Evolutionary conservation across 1,284 basidiomycete species (phyloP), one percentile per base, ranked within the genome.

Genomic region (Leccinum pseudoinsigne): DNA sequence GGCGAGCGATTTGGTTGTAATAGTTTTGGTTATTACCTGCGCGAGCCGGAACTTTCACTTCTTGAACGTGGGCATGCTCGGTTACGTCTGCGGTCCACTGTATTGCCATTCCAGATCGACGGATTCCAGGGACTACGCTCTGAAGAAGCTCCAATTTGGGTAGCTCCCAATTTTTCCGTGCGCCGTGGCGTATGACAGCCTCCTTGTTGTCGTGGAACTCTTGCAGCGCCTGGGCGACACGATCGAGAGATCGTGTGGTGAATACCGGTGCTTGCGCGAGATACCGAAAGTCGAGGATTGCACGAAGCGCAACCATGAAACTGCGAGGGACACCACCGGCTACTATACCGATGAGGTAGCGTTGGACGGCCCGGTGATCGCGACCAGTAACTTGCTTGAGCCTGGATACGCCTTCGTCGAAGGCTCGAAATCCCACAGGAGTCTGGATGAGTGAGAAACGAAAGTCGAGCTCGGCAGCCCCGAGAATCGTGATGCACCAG

Each of bases 171-270:
- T 58, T 56, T 2, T 8, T 12, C 23, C 14, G 18, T 58, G 47
- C 7, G 3, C 47, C 12, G 10, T 58, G 57, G n/a, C 11, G 10
- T 18, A 58, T 55, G 12, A 55, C 14, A 14, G 51, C 21, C 4
- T 57, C 57, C 21, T 66, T 66, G 23, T 66, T 10, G 10, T 65
- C 14, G 12, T 66, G 57, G 28, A 66, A 66, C 4, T 59, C 63
- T 23, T 65, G 16, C 1, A 66, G 60, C 4, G 62, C 57, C 11
- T 9, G 36, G 1, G 55, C 16, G 3, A 67, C 21, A 6, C 6
- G 10, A 16, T 40, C 7, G n/a, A 66, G 40, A 5, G 54, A 59
- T 2, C 26, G 51, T 60, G 3, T 23, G 3, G 31, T 62, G 45
- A 66, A 63, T 3, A 18, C n/a, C 1, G 36, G 66, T 4, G 55